Evolutionary conservation across 2,329 filamentous ascomycete genomes (phyloP).

Genomic region (Alternaria viburni): DNA sequence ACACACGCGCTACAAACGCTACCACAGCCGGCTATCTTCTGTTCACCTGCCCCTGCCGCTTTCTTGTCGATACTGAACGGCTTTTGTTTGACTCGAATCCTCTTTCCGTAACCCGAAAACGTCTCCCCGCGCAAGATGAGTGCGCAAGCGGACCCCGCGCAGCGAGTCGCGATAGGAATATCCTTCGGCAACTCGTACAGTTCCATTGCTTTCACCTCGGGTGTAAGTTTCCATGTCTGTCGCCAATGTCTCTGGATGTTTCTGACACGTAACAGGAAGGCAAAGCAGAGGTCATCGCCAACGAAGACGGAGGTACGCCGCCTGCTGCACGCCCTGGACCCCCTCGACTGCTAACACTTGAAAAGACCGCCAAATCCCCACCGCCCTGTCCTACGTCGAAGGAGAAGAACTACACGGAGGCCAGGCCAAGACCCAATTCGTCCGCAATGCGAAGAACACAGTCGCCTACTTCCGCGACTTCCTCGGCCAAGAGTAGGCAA

Average conservation of each 20-base stretch:
- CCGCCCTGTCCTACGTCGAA: conserved; percentile 90
- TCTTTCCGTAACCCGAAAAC: background rate
- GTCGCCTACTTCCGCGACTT: conserved; percentile 96
- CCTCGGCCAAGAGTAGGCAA: conserved; percentile 83
- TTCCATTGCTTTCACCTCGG: conserved; percentile 88
- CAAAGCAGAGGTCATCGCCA: conserved; percentile 96
- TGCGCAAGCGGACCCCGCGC: conserved; percentile 58
- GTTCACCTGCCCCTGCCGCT: background rate
- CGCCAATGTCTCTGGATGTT: background rate
- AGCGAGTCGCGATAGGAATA: conserved; percentile 83
- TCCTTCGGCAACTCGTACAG: conserved; percentile 98
- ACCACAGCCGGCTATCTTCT: background rate
- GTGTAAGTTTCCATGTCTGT: conserved; percentile 49
- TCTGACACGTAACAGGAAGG: conserved; percentile 66
- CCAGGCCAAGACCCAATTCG: conserved; percentile 91
- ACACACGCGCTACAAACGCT: conserved; percentile 2
- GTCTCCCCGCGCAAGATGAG: conserved; percentile 50
- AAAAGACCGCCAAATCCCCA: conserved; percentile 93
- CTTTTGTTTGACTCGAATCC: background rate
- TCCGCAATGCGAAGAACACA: conserved; percentile 92
- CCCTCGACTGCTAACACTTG: conserved; percentile 15
- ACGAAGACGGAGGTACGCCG: conserved; percentile 88
- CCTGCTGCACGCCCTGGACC: conserved; percentile 5
- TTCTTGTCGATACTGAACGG: background rate
- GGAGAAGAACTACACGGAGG: conserved; percentile 97